Base-by-base conservation (phyloP, 495 filamentous ascomycete genomes). In the Delitschia confertaspora region DNA sequence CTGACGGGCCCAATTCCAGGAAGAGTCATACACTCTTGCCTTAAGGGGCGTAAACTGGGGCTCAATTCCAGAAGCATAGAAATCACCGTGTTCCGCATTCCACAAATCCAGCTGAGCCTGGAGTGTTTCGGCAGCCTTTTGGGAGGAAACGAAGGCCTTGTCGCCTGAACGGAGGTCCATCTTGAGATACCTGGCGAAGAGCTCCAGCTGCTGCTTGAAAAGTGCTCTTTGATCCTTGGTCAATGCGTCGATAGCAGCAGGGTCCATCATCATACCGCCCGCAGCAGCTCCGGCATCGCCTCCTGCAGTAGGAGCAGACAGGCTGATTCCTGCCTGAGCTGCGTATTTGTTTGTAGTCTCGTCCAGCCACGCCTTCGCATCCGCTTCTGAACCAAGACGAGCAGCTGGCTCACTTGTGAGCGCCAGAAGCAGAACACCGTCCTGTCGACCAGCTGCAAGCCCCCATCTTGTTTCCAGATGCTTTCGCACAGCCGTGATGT, bases 1-100 rank as follows among this genome's bases (percentile, higher is more conserved):
- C 59, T 96, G 93, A 38, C 91, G 83, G 23, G 85, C 91, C 91
- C 91, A 99, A 62, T 99, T 99, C 91, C 91, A 99, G 0, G 86
- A 91, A 0, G 91, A 96, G 62, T 99, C 91, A 65, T 96, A 99
- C 10, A 93, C 78, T 62, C 91, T 80, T 13, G 91, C 89, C 64
- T 99, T 99, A 13, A 96, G 74, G 2, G 82, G 68, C 58, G 84
- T 88, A 63, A 99, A 99, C 4, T 85, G 75, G 0, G 91, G 93
- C 60, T 93, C 87, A 52, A 99, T 96, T 33, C 91, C 91, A 10
- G 78, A 68, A 4, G 91, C 93, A 55, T 96, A 99, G 65, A 94
- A 82, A 40, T 96, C 93, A 25, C 91, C 91, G 56, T 96, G 93
- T 58, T 99, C 91, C 11, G 80, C 75, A 49, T 77, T 87, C 93